Conservation (phyloP, 176 grass and related monocot genomes). For the Dendrocalamus sinicus region DNA sequence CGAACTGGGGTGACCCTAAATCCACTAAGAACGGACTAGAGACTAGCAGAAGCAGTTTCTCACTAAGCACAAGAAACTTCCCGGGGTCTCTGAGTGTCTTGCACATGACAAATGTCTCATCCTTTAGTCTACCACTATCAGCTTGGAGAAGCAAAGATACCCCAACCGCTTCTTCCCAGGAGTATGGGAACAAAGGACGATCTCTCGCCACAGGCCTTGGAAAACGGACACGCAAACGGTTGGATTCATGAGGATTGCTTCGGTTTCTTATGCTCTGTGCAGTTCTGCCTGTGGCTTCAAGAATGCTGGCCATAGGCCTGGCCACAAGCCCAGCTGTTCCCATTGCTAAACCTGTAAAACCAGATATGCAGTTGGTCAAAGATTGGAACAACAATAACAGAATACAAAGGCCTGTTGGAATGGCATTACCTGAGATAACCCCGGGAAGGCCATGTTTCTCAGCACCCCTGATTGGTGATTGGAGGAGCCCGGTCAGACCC, state of each 20-base stretch:
- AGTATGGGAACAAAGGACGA: conserved; percentile 70
- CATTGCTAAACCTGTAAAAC: conserved; percentile 85
- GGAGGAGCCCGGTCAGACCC: conserved; percentile 95
- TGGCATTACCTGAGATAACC: conserved; percentile 76
- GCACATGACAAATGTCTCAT: conserved; percentile 86
- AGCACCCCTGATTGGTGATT: conserved; percentile 92
- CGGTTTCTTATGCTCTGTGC: conserved; percentile 94
- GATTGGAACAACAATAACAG: conserved; percentile 31
- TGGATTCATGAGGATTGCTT: conserved; percentile 80
- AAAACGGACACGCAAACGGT: conserved; percentile 64
- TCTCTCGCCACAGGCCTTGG: conserved; percentile 66
- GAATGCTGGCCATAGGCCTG: conserved; percentile 86
- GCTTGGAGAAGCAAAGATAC: conserved; percentile 71
- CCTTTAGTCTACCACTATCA: conserved; percentile 71
- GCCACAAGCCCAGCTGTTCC: conserved; percentile 94
- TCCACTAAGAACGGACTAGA: conserved; percentile 66
- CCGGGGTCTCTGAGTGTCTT: conserved; percentile 66
- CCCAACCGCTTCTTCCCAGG: conserved; percentile 91
- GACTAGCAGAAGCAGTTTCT: conserved; percentile 69
- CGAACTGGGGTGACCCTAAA: conserved; percentile 64
- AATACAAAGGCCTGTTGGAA: conserved; percentile 15
- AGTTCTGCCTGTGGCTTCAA: conserved; percentile 95
- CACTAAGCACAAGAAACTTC: conserved; percentile 70
- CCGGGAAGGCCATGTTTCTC: conserved; percentile 96
- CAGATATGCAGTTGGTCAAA: conserved; percentile 28